phyloP scores from a whole-genome alignment of 805 yeast genomes.

The Cyberlindnera subsufficiens region DNA sequence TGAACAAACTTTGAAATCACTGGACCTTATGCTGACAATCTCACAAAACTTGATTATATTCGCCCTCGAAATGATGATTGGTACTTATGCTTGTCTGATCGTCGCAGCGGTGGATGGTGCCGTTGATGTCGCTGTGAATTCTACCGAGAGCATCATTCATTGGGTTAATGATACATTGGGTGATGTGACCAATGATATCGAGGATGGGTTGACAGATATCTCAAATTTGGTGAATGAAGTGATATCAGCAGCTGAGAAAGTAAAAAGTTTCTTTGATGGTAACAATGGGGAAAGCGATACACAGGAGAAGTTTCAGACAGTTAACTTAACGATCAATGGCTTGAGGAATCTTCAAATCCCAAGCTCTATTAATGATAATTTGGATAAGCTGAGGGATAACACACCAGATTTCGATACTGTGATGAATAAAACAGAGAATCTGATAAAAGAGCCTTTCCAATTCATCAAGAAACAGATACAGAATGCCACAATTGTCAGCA shows the following conservation, averaged over 20 bases:
- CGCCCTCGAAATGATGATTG: slow-evolving; percentile 65
- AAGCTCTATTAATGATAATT: slow-evolving; percentile 48
- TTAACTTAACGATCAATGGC: slow-evolving; percentile 52
- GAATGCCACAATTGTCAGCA: slow-evolving; percentile 20
- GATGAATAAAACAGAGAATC: slow-evolving; percentile 46
- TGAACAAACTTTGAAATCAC: slow-evolving; percentile 35
- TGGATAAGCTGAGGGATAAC: slow-evolving; percentile 43
- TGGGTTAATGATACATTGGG: slow-evolving; percentile 58
- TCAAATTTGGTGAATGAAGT: slow-evolving; percentile 52
- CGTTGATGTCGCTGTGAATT: slow-evolving; percentile 64
- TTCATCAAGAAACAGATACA: slow-evolving; percentile 36
- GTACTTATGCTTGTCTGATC: slow-evolving; percentile 81
- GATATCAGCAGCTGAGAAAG: slow-evolving; percentile 41
- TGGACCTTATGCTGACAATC: slow-evolving; percentile 46
- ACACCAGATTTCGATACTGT: slow-evolving; percentile 66
- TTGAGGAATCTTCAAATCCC: slow-evolving; percentile 63
- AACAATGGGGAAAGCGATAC: slow-evolving; percentile 27
- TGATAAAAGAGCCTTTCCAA: slow-evolving; percentile 58
- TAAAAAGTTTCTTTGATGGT: slow-evolving; percentile 52
- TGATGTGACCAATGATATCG: slow-evolving; percentile 51
- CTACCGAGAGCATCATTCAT: slow-evolving; percentile 56
- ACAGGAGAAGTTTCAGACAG: slow-evolving; percentile 31
- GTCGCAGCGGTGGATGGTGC: slow-evolving; percentile 71
- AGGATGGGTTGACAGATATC: slow-evolving; percentile 59
- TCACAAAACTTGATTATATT: slow-evolving; percentile 57